Percentiles rank a stretch among this genome's conserved stretches.
Evolutionary conservation across 2,329 filamentous ascomycete genomes (phyloP).

Genomic region (Chlorencoelia australis): DNA sequence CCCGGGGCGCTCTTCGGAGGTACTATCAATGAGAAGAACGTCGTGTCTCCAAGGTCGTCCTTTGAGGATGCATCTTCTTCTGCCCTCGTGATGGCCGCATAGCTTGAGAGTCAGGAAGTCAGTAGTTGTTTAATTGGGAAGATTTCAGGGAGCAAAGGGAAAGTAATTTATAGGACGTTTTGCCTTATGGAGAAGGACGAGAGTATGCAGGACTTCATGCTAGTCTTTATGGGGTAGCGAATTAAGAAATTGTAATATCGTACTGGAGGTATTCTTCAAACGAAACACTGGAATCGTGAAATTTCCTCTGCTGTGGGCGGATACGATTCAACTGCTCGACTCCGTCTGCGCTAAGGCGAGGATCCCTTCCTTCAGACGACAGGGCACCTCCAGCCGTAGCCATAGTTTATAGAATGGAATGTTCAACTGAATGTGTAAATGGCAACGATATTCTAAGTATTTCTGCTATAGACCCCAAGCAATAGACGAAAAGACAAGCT

Average conservation of each 20-base stretch:
- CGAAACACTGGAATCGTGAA: conserved; percentile 23
- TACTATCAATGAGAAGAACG: conserved; percentile 7
- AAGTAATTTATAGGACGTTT: no score
- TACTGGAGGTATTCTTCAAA: conserved; percentile 30
- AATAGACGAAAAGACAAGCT: no score
- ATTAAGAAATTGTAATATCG: no score
- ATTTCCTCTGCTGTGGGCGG: conserved; percentile 5
- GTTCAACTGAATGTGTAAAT: no score
- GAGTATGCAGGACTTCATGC: no score
- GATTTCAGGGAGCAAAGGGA: no score
- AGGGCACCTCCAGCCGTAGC: neutral
- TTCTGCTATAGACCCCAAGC: no score
- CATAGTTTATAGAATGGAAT: neutral
- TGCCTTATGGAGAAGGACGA: no score
- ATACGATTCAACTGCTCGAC: neutral
- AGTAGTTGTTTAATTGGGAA: no score
- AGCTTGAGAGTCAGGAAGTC: no score
- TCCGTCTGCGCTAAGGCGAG: neutral
- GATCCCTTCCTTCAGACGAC: neutral
- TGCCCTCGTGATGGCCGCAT: conserved; percentile 23
- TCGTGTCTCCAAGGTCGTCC: conserved; percentile 3
- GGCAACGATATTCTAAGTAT: no score
- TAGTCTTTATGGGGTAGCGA: no score
- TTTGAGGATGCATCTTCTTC: conserved; percentile 5
- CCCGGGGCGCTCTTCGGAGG: conserved; percentile 7